Evolutionary conservation across 768 basidiomycete species (phyloP).

Genomic region (Hebeloma cylindrosporum): DNA sequence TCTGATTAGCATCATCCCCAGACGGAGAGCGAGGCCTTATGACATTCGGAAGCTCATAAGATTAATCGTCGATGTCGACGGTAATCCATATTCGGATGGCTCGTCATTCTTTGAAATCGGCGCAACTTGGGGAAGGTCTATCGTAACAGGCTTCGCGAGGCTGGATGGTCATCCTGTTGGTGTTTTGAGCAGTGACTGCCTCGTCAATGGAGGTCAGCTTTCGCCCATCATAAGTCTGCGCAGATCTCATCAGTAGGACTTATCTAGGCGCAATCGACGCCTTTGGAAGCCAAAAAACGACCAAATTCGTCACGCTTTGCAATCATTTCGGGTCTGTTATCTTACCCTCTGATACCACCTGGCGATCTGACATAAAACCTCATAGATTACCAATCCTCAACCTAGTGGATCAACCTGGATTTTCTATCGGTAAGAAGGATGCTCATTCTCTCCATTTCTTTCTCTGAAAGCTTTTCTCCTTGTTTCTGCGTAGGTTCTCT

Average conservation of each 20-base stretch:
- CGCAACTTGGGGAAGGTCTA: slow-evolving; percentile 35
- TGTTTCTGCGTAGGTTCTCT: slow-evolving; percentile 26
- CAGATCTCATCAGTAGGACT: not conserved
- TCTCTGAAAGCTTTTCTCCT: not conserved
- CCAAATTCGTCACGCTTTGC: slow-evolving; percentile 38
- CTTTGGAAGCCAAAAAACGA: slow-evolving; percentile 39
- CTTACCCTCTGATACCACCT: not conserved
- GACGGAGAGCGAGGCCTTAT: slow-evolving; percentile 34
- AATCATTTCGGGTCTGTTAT: slow-evolving; percentile 38
- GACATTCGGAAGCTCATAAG: slow-evolving; percentile 36
- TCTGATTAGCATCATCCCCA: slow-evolving; percentile 36
- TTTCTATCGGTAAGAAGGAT: slow-evolving; percentile 32
- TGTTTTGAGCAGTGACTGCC: slow-evolving; percentile 39
- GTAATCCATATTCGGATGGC: slow-evolving; percentile 15
- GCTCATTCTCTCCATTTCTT: not conserved
- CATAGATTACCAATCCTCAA: slow-evolving; percentile 37
- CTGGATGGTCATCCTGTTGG: slow-evolving; percentile 35
- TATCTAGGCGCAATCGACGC: slow-evolving; percentile 39
- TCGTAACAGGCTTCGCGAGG: slow-evolving; percentile 41
- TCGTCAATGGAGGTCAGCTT: slow-evolving; percentile 35
- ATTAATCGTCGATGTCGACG: slow-evolving; percentile 32
- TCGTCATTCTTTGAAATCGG: slow-evolving; percentile 41
- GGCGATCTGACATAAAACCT: not conserved
- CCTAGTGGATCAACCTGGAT: slow-evolving; percentile 42
- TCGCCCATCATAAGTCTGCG: not conserved